phyloP scores from a whole-genome alignment of 768 basidiomycete genomes.

The Phanerochaete carnosa region DNA sequence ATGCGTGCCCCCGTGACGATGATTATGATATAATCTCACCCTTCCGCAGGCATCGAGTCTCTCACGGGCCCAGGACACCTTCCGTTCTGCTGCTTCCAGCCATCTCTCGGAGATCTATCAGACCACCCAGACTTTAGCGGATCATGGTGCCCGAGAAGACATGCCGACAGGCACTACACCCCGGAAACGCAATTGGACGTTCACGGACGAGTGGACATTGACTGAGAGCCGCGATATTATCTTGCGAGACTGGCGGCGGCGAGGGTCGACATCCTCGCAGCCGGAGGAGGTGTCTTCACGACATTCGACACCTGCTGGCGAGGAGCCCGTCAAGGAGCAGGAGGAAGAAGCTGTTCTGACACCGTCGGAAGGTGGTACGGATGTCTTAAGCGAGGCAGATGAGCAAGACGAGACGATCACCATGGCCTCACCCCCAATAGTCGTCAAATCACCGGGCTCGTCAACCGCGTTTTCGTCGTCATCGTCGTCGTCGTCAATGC shows the following conservation, averaged over 20 bases:
- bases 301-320: constrained; percentile 19
- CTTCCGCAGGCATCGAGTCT: constrained; percentile 39
- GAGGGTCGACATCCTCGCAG: constrained; percentile 3
- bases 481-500: not conserved
- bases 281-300: not conserved
- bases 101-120: constrained; percentile 49
- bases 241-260: constrained; percentile 48
- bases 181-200: constrained; percentile 69
- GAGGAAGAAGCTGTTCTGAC: constrained; percentile 19
- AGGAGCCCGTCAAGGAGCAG: constrained; percentile 37
- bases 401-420: constrained; percentile 22
- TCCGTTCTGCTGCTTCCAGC: constrained; percentile 38
- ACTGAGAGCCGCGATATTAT: constrained; percentile 62
- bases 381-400: constrained; percentile 13
- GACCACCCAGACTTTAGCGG: constrained; percentile 47
- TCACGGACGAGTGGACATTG: constrained; percentile 67
- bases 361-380: constrained; percentile 20
- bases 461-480: constrained; percentile 37
- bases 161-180: constrained; percentile 71
- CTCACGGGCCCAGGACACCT: constrained; percentile 37
- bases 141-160: constrained; percentile 62
- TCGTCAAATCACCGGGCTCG: constrained; percentile 31
- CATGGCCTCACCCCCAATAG: constrained; percentile 4
- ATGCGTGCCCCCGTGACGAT: constrained; percentile 12
- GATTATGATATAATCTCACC: not conserved